A percentile compares a stretch with the other conserved stretches of the same genome.
Conservation (phyloP, 208 protist species). For the Wallacemonas sp. region DNA sequence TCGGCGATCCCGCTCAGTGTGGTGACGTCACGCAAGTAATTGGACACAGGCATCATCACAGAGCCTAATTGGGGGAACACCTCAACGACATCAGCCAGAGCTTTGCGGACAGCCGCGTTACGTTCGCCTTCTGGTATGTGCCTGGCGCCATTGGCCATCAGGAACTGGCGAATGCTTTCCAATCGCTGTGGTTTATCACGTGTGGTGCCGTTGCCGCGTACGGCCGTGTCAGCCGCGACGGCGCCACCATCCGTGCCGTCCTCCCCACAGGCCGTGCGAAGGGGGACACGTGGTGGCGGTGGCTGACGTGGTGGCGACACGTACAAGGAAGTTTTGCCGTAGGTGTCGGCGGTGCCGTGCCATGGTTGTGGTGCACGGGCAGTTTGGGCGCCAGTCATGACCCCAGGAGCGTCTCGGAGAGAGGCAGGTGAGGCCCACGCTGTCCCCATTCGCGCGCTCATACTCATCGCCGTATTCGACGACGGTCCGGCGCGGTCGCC, state of each 20-base stretch:
- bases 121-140: constrained; percentile 38
- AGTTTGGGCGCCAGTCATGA: neutral
- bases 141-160: constrained; percentile 29
- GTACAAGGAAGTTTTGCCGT: neutral
- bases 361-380: neutral
- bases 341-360: neutral
- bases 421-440: constrained; percentile 16
- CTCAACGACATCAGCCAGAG: constrained; percentile 33
- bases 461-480: neutral
- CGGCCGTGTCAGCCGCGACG: too few relatives aligned
- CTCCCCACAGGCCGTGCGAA: too few relatives aligned
- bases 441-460: constrained; percentile 6
- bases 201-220: too few relatives aligned
- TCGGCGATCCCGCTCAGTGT: constrained; percentile 14
- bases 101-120: constrained; percentile 27
- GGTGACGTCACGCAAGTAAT: constrained; percentile 44
- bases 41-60: constrained; percentile 24
- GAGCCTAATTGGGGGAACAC: constrained; percentile 39
- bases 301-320: constrained; percentile 3
- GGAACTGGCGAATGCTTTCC: constrained; percentile 32
- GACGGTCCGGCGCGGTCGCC: neutral
- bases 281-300: too few relatives aligned
- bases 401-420: neutral
- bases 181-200: constrained; percentile 22
- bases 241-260: too few relatives aligned